Evolutionary conservation across 2,329 filamentous ascomycete species (phyloP), one percentile per base, ranked within the genome.

Genomic region (Monascus ruber): DNA sequence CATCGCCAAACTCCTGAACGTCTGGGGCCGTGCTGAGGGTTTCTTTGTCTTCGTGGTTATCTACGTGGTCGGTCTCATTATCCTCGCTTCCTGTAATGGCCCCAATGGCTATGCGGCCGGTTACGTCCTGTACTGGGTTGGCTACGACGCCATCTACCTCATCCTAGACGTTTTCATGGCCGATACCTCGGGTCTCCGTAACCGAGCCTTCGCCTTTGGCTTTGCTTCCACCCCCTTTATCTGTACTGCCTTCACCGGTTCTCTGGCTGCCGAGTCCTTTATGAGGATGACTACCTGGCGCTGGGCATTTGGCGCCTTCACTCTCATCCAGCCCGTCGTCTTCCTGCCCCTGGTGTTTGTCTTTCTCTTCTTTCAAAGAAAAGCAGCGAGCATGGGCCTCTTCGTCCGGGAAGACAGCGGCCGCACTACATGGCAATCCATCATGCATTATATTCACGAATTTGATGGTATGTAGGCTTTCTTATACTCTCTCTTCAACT

Each of bases 91-190:
- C 1, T 81, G 76, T 55, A 65, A 69, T 4, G 74, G 74, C 38
- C 71, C 82, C 6, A 62, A 74, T 49, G 74, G 71, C 1, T 84
- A 79, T 51, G 74, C 76, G 9, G 77, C 78, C 0, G 77, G 75
- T 1, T 72, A 78, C 33, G 72, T 79, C 0, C 71, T 83, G 40
- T 81, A 77, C 52, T 71, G 68, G 53, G 69, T 79, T 24, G 79
- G 79, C 2, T 55, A 67, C 40, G 65, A 72, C 31, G 74, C 72
- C 3, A 60, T 81, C 5, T 65, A 66, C 27, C 75, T 76, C 44
- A 71, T 70, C 28, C 54, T 80, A 1, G 67, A 68, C 37, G 68
- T 83, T 33, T 76, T 82, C 50, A 69, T 79, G 38, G 75, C 77
- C 26, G 79, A 83, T 50, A 79, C 76, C 0, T 76, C 78, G 0